Conservation (phyloP, 116 monocot genomes). For the Dioscorea cayenensis region DNA sequence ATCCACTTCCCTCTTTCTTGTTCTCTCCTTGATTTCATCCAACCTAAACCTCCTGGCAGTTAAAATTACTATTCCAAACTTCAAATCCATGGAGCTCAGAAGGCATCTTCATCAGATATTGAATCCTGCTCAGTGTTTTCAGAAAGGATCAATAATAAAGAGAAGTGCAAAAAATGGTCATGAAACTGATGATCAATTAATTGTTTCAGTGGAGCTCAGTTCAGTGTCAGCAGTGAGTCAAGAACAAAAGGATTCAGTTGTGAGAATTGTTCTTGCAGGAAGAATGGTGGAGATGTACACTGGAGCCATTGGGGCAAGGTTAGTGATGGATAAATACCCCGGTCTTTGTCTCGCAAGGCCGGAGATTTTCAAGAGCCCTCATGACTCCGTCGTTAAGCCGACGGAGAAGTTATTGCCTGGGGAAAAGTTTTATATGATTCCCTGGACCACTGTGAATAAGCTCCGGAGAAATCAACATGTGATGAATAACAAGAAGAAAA, state of each 20-base stretch:
- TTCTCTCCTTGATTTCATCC: too few species aligned
- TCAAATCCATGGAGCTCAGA: neutral
- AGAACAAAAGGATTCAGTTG: neutral
- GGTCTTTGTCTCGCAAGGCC: slow-evolving; percentile 12
- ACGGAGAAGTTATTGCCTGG: slow-evolving; percentile 14
- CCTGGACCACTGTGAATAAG: slow-evolving; percentile 5
- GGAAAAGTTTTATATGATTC: slow-evolving; percentile 20
- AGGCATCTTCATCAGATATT: neutral
- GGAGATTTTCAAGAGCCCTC: slow-evolving; percentile 14
- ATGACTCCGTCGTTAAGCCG: slow-evolving; percentile 12
- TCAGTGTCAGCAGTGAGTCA: neutral
- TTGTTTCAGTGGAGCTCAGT: neutral
- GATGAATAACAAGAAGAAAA: neutral
- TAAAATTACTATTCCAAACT: too few species aligned
- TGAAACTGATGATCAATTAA: neutral
- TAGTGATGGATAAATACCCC: slow-evolving; percentile 18
- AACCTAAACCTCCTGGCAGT: too few species aligned
- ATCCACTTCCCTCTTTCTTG: too few species aligned
- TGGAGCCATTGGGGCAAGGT: neutral
- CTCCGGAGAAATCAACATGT: neutral
- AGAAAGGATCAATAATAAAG: neutral
- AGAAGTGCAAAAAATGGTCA: neutral
- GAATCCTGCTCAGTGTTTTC: neutral
- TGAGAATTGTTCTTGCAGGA: slow-evolving; percentile 14
- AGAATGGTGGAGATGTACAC: slow-evolving; percentile 20